Conservation (phyloP, 2,329 filamentous ascomycete species). For the Xylariales sp. region DNA sequence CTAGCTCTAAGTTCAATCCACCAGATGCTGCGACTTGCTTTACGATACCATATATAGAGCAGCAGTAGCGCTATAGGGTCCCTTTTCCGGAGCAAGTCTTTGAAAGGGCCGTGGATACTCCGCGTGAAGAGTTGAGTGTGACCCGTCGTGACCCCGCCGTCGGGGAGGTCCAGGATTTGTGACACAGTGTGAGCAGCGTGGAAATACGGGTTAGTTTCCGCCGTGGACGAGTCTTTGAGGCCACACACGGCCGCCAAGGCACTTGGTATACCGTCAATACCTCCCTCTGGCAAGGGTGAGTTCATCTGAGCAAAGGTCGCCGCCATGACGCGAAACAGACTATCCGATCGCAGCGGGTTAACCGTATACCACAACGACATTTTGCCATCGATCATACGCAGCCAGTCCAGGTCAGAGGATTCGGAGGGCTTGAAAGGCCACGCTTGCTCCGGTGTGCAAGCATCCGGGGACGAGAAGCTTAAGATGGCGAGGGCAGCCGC, state of each 20-base stretch:
- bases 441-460: slow-evolving; percentile 46
- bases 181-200: slow-evolving; percentile 53
- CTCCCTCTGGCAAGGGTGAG: slow-evolving; percentile 48
- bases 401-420: slow-evolving; percentile 50
- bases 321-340: slow-evolving; percentile 52
- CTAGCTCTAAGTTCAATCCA: slow-evolving; percentile 57
- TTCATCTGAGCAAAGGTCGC: slow-evolving; percentile 53
- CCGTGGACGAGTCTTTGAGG: slow-evolving; percentile 49
- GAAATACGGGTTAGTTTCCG: slow-evolving; percentile 53
- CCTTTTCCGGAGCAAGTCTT: slow-evolving; percentile 47
- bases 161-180: slow-evolving; percentile 46
- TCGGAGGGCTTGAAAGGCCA: slow-evolving; percentile 51
- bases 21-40: slow-evolving; percentile 55
- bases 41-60: slow-evolving; percentile 58
- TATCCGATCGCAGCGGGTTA: slow-evolving; percentile 52
- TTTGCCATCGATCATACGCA: slow-evolving; percentile 51
- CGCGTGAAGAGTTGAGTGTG: slow-evolving; percentile 51
- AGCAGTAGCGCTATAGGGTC: slow-evolving; percentile 56
- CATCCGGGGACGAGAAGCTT: slow-evolving; percentile 55
- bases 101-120: slow-evolving; percentile 51
- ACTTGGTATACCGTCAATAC: slow-evolving; percentile 44
- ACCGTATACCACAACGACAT: slow-evolving; percentile 52
- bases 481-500: slow-evolving; percentile 57
- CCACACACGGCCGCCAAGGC: slow-evolving; percentile 44
- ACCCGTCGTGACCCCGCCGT: slow-evolving; percentile 49